Evolutionary conservation across 2,329 filamentous ascomycete species (phyloP), one percentile per base, ranked within the genome.

Genomic region (Stemphylium vesicarium): DNA sequence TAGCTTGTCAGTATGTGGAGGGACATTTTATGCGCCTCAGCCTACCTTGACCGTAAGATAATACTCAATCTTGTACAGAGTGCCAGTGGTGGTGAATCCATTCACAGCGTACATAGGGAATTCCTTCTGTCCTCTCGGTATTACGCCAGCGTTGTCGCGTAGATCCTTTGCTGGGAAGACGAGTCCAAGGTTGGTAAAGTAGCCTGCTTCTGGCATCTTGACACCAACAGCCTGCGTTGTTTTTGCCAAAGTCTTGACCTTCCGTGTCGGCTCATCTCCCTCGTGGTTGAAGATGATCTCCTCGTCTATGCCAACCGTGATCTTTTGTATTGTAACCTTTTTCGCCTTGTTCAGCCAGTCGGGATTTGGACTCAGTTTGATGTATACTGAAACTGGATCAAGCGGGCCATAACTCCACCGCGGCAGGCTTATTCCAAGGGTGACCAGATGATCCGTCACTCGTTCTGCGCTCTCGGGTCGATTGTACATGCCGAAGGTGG

Each of bases 401-500:
- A 94, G 84, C 4, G 95, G 95, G 0, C 95, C 95, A 74, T 98
- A 99, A 60, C 93, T 97, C 92, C 94, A 97, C 59, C 92, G 87
- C 20, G 95, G 94, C 63, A 99, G 81, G 57, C 92, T 96, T 64
- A 97, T 96, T 40, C 91, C 92, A 50, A 98, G 81, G 8, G 92
- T 96, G 57, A 98, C 91, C 50, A 98, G 80, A 75, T 96, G 95
- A 78, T 98, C 95, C 46, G 90, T 87, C 29, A 92, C 91, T 56
- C 88, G 86, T 68, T 96, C 89, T 51, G 92, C 91, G 55, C 89
- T 90, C 76, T 97, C 94, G 13, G 93, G 94, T 50, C 92, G 89
- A 78, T 98, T 98, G 81, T 98, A 99, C 95, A 98, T 98, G 77
- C 95, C 95, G 79, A 99, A 99, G 1, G 95, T 98, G 37, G 93